These are phyloP conservation scores for Diaporthe velutina DNA, from an alignment of 2,329 filamentous ascomycete genomes.

Conservation along the genomic window DNA sequence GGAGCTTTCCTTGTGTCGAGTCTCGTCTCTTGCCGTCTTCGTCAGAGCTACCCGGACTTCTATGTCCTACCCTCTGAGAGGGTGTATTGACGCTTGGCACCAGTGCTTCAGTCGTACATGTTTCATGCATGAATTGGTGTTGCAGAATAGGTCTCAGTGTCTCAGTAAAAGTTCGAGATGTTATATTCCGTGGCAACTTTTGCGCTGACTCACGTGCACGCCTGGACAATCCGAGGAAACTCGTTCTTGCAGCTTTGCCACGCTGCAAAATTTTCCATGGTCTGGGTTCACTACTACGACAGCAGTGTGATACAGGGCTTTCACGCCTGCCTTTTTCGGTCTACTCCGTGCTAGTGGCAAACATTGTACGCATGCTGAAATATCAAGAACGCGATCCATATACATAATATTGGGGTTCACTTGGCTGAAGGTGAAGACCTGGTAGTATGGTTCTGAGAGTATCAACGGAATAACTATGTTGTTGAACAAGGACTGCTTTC, in stretches of 20 bases:
- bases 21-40: background rate
- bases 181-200: background rate
- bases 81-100: background rate
- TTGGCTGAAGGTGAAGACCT: too few species aligned
- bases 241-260: background rate
- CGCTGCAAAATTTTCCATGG: background rate
- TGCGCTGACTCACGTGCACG: background rate
- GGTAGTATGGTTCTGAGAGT: too few species aligned
- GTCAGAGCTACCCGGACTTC: too few species aligned
- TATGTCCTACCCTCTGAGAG: background rate
- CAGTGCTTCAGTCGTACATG: background rate
- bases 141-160: background rate
- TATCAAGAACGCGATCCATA: background rate
- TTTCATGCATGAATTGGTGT: background rate
- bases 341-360: background rate
- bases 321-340: background rate
- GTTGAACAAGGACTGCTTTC: too few species aligned
- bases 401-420: too few species aligned
- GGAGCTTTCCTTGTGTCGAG: background rate
- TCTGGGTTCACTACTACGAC: background rate
- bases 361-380: background rate
- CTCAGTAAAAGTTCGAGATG: background rate
- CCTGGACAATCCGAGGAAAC: background rate
- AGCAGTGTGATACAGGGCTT: too few species aligned
- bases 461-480: too few species aligned